phyloP scores from a whole-genome alignment of 495 filamentous ascomycete genomes.

The Penicillium psychrofluorescens region DNA sequence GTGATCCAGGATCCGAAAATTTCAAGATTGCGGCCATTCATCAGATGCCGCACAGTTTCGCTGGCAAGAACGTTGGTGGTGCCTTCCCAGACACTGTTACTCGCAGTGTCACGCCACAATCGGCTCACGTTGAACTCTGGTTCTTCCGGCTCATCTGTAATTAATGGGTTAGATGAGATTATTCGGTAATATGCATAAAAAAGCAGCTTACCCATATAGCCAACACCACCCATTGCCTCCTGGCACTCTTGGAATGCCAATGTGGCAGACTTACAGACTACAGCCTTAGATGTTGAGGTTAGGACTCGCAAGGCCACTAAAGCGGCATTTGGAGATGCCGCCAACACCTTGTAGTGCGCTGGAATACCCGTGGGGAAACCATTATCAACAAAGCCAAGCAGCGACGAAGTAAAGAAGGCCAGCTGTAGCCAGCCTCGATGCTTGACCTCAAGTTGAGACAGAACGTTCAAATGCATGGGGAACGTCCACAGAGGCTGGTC shows the following conservation, averaged over 20 bases:
- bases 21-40: conserved; percentile 29
- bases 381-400: conserved; percentile 49
- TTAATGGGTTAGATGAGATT: neutral
- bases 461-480: conserved; percentile 50
- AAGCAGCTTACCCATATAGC: conserved; percentile 48
- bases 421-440: conserved; percentile 53
- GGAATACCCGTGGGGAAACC: conserved; percentile 6
- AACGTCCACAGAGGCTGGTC: conserved; percentile 43
- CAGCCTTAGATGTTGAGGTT: conserved; percentile 55
- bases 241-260: conserved; percentile 54
- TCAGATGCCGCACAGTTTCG: conserved; percentile 50
- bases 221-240: conserved; percentile 63
- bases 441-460: conserved; percentile 44
- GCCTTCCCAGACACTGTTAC: conserved; percentile 65
- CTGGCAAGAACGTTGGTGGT: conserved; percentile 61
- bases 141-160: conserved; percentile 21
- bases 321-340: conserved; percentile 4
- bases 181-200: neutral
- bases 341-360: conserved; percentile 9
- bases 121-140: conserved; percentile 53
- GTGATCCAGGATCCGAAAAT: conserved; percentile 28
- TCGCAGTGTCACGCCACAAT: conserved; percentile 55
- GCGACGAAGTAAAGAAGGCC: conserved; percentile 48
- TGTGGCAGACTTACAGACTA: conserved; percentile 47
- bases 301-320: conserved; percentile 51